Base-by-base conservation (phyloP, 345 rosid genomes). In the Carallia pectinifolia region DNA sequence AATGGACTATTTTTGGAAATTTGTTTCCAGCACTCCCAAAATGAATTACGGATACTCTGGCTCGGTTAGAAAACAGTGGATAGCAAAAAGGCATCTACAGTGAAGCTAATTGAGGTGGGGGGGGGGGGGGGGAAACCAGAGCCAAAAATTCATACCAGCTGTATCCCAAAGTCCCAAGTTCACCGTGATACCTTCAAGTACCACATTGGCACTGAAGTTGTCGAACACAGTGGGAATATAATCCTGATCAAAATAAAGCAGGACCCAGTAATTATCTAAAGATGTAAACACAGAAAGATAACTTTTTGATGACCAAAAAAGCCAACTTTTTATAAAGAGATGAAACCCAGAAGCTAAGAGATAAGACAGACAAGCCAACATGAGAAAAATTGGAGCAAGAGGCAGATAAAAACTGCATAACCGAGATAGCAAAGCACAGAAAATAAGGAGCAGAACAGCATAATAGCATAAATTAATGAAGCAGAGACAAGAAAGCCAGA, bases 131-230 rank as follows among this genome's bases (percentile, higher is more conserved):
- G 29, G 3, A 33, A 4, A 4, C 23, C 7, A 17, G 23, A 29
- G 39, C 37, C 19, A 30, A 31, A 54, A 70, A 75, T 64, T 23
- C 58, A 74, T 90, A 93, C 98, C 98, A 86, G 97, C 98, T 62
- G 98, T 94, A 59, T 94, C 98, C 98, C 98, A 94, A 34, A 94
- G 90, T 12, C 98, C 98, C 77, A 94, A 80, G 77, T 91, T 94
- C 53, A 94, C 97, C 68, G 98, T 91, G 74, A 82, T 90, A 74
- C 95, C 94, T 84, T 94, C 98, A 72, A 85, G 91, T 30, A 90
- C 84, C 68, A 94, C 97, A 80, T 91, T 94, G 78, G 98, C 98
- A 80, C 98, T 94, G 85, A 94, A 94, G 83, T 94, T 89, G 79
- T 94, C 97, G 67, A 94, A 94, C 62, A 94, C 97, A 55, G 97